Base-by-base conservation (phyloP, 768 basidiomycete genomes). In the Clitopilus hobsonii region DNA sequence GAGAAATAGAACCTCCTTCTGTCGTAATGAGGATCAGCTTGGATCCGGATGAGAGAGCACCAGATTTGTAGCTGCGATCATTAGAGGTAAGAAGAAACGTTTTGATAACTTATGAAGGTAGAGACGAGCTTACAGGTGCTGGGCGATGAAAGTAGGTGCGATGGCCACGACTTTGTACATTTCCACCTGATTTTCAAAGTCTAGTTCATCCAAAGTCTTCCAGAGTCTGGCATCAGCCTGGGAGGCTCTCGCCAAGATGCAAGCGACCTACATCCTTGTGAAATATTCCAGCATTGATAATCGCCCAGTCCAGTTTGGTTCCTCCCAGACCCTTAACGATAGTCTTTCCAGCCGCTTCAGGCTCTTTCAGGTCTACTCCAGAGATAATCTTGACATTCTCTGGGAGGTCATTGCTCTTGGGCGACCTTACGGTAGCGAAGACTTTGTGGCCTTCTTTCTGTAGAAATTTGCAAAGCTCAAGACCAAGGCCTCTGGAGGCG, bases 151-250 rank as follows among this genome's bases (percentile, higher is more conserved):
- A 13, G 76, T 66, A 11, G 77, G 76, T 0, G 72, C 77, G 47
- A 78, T 73, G 0, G 75, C 66, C 30, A 74, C 71, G 41, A 71
- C 73, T 22, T 67, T 76, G 65, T 76, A 78, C 77, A 80, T 80
- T 36, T 68, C 64, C 8, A 77, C 56, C 57, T 78, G 68, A 49
- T 73, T 74, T 41, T 67, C 66, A 60, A 68, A 78, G 20, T 62
- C 63, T 0, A 69, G 67, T 48, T 68, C 60, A 7, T 71, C 73
- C 18, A 78, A 65, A 18, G 72, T 67, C 73, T 71, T 36, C 2
- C 13, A 11, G n/a, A 3, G 32, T 14, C 10, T 36, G n/a, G n/a
- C 10, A 36, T 36, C 13, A 36, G 32, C n/a, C n/a, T 10, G n/a
- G n/a, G 2, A 11, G 32, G 13, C 13, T 10, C 32, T 30, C 14